Evolutionary conservation across 164 flowering plant genomes (phyloP).

Genomic region (Chimonanthus salicifolius): DNA sequence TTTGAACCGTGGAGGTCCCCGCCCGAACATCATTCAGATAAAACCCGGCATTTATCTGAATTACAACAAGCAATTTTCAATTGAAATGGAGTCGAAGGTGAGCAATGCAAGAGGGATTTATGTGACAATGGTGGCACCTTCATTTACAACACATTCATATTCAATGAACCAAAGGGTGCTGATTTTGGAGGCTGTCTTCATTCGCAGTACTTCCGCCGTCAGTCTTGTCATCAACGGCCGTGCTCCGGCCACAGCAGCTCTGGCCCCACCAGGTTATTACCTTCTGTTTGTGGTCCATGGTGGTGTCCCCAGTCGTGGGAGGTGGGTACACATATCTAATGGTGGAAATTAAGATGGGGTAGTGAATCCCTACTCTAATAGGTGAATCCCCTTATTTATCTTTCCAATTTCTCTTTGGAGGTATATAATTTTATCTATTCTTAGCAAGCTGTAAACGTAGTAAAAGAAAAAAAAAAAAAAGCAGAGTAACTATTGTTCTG

Average conservation of each 20-base stretch:
- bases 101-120: not conserved
- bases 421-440: too few relatives aligned
- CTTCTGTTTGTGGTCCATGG: conserved; percentile 43
- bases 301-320: conserved; percentile 46
- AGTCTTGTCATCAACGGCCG: conserved; percentile 13
- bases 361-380: too few relatives aligned
- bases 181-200: conserved; percentile 16
- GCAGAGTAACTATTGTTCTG: too few relatives aligned
- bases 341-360: not conserved
- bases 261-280: conserved; percentile 63
- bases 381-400: too few relatives aligned
- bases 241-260: conserved; percentile 24
- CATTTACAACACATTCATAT: conserved; percentile 54
- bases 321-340: conserved; percentile 38
- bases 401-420: too few relatives aligned
- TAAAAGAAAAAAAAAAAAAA: too few relatives aligned
- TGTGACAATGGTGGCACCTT: conserved; percentile 61
- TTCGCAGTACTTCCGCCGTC: not conserved
- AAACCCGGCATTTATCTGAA: conserved; percentile 5
- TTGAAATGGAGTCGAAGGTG: conserved; percentile 10
- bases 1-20: not conserved
- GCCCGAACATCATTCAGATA: conserved; percentile 16
- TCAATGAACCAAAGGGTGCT: conserved; percentile 52
- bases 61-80: conserved; percentile 15
- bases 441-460: too few relatives aligned